Base-by-base conservation (phyloP, 2,329 filamentous ascomycete genomes). In the Nemania sp. region DNA sequence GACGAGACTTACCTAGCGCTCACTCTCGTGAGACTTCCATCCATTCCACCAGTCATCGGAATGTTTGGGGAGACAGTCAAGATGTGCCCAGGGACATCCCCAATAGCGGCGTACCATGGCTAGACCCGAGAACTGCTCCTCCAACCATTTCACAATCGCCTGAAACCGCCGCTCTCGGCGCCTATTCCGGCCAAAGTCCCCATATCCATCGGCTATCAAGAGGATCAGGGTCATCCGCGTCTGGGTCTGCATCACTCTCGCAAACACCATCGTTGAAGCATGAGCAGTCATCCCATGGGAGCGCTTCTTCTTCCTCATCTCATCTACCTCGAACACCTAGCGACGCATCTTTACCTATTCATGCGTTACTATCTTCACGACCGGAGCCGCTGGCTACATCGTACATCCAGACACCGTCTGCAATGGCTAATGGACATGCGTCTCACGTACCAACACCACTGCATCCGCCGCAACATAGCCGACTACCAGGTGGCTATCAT, bases 321-420 rank as follows among this genome's bases (percentile, higher is more conserved):
- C 64, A 67, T 20, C 66, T 67, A n/a, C 71, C 75, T 2, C 72
- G 79, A 36, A 77, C 76, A 4, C 73, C 77, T 0, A 74, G 77
- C 41, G 80, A 83, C 31, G 75, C 78, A 0, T 72, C 78, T 1
- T 61, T 83, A 9, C 79, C 81, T 1, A 83, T 83, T 20, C 80
- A 83, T 58, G 75, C 80, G 0, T 69, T 84, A 0, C 67, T 83
- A 17, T 74, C 74, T 2, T 73, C 75, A 19, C 75, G 75, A 54
- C 61, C 66, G 7, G 54, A 69, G 17, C 47, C 56, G 47, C 57
- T 56, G 11, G 47, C 11, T 61, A 59, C 64, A 36, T 54, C 61
- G 39, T 61, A 44, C 42, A 34, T 42, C 37, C 59, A 34, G 44
- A 43, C 31, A 44, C 53, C 36, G 47, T 46, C 23, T 41, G 44